Percentiles rank a stretch among this genome's conserved stretches.
These are phyloP conservation scores for Penicillium pulvis DNA, from an alignment of 495 filamentous ascomycete species.

Conservation along the genomic window DNA sequence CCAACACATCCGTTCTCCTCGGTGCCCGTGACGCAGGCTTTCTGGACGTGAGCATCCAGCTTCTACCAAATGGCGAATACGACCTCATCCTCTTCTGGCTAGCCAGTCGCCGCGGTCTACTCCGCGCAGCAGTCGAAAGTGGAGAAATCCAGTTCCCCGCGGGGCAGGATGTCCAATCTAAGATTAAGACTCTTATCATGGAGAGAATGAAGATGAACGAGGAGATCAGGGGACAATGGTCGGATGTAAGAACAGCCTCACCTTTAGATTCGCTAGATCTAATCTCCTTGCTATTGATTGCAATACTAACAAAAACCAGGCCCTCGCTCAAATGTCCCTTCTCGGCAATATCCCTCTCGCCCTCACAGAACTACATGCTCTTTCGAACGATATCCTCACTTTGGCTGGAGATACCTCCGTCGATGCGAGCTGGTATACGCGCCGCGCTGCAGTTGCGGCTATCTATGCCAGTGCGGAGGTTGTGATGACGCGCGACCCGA, in stretches of 20 bases:
- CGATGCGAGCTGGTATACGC: slow-evolving; percentile 89
- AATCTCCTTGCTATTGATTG: background rate
- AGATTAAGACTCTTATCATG: slow-evolving; percentile 66
- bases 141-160: slow-evolving; percentile 16
- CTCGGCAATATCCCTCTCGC: slow-evolving; percentile 74
- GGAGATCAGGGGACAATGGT: slow-evolving; percentile 71
- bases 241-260: slow-evolving; percentile 63
- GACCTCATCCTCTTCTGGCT: slow-evolving; percentile 83
- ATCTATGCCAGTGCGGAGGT: slow-evolving; percentile 87
- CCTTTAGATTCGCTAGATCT: background rate
- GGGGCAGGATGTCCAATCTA: slow-evolving; percentile 48
- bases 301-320: slow-evolving; percentile 50
- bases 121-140: slow-evolving; percentile 53
- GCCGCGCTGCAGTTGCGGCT: slow-evolving; percentile 71
- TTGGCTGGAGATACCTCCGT: slow-evolving; percentile 80
- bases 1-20: slow-evolving; percentile 63
- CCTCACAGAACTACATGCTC: slow-evolving; percentile 72
- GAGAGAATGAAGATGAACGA: slow-evolving; percentile 72
- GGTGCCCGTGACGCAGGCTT: slow-evolving; percentile 84
- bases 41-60: slow-evolving; percentile 79
- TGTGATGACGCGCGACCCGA: slow-evolving; percentile 87
- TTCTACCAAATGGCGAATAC: slow-evolving; percentile 79
- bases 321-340: slow-evolving; percentile 85
- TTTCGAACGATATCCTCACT: slow-evolving; percentile 85
- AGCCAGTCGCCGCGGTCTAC: slow-evolving; percentile 61